phyloP scores from a whole-genome alignment of 305 asterid genomes.

The Fraxinus paxiana region DNA sequence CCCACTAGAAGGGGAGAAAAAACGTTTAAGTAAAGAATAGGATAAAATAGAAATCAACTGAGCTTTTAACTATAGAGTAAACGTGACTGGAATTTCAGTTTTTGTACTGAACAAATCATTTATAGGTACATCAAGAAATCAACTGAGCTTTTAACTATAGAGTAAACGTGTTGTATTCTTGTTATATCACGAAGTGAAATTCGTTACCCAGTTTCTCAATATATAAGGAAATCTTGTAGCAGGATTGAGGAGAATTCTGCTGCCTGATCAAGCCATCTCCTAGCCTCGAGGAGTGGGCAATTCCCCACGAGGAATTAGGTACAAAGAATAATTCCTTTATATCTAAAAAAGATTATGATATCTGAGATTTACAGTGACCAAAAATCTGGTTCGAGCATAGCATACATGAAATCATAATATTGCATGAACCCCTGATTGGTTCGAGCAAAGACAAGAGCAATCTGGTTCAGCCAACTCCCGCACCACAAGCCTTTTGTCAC shows the following conservation, averaged over 20 bases:
- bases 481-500: constrained; percentile 40
- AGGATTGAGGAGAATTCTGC: not conserved
- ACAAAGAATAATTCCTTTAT: not conserved
- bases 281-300: not conserved
- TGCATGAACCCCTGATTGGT: constrained; percentile 50
- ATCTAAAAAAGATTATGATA: not conserved
- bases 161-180: not conserved
- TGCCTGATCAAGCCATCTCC: constrained; percentile 8
- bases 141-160: not conserved
- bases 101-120: not conserved
- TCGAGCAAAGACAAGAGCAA: constrained; percentile 77
- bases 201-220: not conserved
- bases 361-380: constrained; percentile 16
- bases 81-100: not conserved
- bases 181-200: not conserved
- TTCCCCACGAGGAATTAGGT: constrained; percentile 10
- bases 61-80: not conserved
- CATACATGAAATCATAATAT: constrained; percentile 31
- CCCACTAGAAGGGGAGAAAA: not conserved
- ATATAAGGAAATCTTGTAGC: not conserved
- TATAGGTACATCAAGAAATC: not conserved
- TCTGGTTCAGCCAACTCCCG: constrained; percentile 30
- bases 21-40: not conserved
- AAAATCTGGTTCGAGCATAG: constrained; percentile 1
- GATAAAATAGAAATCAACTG: not conserved